Conservation (phyloP, 345 rosid species). For the Geranium brycei region DNA sequence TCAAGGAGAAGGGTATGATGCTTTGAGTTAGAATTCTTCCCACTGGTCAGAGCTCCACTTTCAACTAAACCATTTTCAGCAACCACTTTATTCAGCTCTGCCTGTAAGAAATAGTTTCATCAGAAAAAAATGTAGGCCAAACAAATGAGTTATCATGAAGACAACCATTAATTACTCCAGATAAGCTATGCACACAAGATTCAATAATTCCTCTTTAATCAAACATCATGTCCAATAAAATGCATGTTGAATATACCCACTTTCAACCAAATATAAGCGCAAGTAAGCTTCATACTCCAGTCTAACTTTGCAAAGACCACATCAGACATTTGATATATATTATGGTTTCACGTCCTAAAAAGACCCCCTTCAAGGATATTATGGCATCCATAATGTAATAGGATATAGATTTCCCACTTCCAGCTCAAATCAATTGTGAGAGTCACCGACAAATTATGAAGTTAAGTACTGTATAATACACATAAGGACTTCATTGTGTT, state of each 20-base stretch:
- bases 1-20: constrained; percentile 67
- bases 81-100: constrained; percentile 50
- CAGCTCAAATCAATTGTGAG: not conserved
- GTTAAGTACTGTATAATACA: not conserved
- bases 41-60: constrained; percentile 20
- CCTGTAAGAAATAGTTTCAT: constrained; percentile 28
- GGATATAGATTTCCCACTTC: not conserved
- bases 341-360: no score
- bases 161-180: no score
- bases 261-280: no score
- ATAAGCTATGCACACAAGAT: no score
- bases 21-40: constrained; percentile 24
- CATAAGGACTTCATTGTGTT: not conserved
- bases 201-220: no score
- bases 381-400: not conserved
- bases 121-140: not conserved
- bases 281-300: no score
- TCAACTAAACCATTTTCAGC: constrained; percentile 28
- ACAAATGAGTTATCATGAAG: not conserved
- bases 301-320: no score
- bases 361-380: no score
- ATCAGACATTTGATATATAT: no score
- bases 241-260: no score
- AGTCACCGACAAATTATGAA: not conserved
- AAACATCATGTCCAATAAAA: no score